A percentile compares a stretch with the other conserved stretches of the same genome.
Evolutionary conservation across 768 basidiomycete species (phyloP).

Genomic region (Amylocystis lapponica): DNA sequence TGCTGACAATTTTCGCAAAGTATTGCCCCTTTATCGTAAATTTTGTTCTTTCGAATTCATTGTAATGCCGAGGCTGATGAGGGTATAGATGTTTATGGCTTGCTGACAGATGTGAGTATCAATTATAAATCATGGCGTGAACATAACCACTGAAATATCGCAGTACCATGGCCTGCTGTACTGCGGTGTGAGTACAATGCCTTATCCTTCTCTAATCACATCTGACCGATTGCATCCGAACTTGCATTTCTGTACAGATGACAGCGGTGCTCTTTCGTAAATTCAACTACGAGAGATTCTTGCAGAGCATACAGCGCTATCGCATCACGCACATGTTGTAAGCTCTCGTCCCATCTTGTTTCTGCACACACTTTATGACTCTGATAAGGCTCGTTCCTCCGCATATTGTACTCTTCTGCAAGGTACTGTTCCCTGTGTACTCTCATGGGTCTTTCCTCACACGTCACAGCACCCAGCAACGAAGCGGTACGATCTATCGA

Average conservation of each 20-base stretch:
- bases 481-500: slow-evolving; percentile 25
- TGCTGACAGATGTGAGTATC: slow-evolving; percentile 7
- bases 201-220: too few species aligned
- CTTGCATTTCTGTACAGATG: slow-evolving; percentile 9
- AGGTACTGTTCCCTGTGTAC: slow-evolving; percentile 24
- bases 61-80: too few species aligned
- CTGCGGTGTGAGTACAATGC: slow-evolving; percentile 7
- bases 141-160: too few species aligned
- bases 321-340: slow-evolving; percentile 27
- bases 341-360: slow-evolving; percentile 3
- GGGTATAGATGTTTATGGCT: slow-evolving; percentile 3
- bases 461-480: slow-evolving; percentile 20
- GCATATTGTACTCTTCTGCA: slow-evolving; percentile 26
- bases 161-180: slow-evolving; percentile 8
- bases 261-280: slow-evolving; percentile 25
- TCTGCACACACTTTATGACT: neutral
- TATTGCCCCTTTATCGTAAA: slow-evolving; percentile 12
- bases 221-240: neutral
- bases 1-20: too few species aligned
- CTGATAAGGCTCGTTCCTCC: slow-evolving; percentile 31
- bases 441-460: too few species aligned
- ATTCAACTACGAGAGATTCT: slow-evolving; percentile 24
- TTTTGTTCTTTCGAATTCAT: too few species aligned
- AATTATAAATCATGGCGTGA: too few species aligned
- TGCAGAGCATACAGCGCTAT: slow-evolving; percentile 29